Evolutionary conservation across 1,284 basidiomycete genomes (phyloP).

Genomic region (Rhizoctonia solani): DNA sequence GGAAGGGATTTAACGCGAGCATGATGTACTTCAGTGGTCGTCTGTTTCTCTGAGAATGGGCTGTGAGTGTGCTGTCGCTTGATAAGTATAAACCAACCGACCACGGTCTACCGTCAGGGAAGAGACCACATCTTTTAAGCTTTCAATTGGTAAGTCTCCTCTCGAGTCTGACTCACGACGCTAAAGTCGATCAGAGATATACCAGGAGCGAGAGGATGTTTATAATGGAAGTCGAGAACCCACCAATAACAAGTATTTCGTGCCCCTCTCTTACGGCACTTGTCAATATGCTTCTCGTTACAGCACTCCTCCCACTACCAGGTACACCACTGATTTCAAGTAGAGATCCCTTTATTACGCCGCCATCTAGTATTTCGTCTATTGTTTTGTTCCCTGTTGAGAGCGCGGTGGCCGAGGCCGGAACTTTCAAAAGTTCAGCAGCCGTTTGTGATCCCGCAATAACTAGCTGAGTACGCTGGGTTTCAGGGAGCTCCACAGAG

Average conservation of each 20-base stretch:
- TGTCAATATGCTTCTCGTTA: slow-evolving; percentile 9
- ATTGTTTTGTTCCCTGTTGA: slow-evolving; percentile 15
- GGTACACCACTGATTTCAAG: slow-evolving; percentile 23
- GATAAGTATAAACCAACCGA: not conserved
- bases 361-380: slow-evolving; percentile 27
- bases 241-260: slow-evolving; percentile 20
- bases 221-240: not conserved
- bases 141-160: slow-evolving; percentile 2
- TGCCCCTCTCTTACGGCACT: slow-evolving; percentile 14
- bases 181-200: not conserved
- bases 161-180: slow-evolving; percentile 13
- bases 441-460: slow-evolving; percentile 31
- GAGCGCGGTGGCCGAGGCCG: slow-evolving; percentile 27
- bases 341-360: slow-evolving; percentile 20
- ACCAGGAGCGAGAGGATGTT: not conserved
- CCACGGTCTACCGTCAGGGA: not conserved
- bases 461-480: slow-evolving; percentile 19
- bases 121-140: not conserved
- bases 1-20: slow-evolving; percentile 11
- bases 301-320: slow-evolving; percentile 22
- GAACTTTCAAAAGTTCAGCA: slow-evolving; percentile 24
- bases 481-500: not conserved
- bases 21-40: not conserved
- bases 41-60: not conserved
- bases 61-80: not conserved